phyloP scores from a whole-genome alignment of 176 grass and related monocot genomes.

The Bonia amplexicaulis region DNA sequence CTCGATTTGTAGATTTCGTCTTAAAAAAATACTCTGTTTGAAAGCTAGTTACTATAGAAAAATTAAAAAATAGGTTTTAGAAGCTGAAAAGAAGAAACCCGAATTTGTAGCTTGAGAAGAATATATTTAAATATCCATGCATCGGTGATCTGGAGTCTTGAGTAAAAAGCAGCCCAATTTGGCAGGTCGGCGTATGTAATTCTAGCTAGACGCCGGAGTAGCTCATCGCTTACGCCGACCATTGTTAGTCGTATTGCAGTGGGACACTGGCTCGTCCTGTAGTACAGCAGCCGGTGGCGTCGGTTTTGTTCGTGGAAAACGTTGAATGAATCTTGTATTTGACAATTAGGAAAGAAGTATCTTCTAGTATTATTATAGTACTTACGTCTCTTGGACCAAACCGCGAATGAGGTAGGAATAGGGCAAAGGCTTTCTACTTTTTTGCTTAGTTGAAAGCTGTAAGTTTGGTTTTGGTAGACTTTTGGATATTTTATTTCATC shows the following conservation, averaged over 20 bases:
- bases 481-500: neutral
- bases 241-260: neutral
- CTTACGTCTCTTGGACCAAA: neutral
- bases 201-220: neutral
- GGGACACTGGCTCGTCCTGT: neutral
- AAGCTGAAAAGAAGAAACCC: too few relatives aligned
- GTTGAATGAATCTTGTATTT: neutral
- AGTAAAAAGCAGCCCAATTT: neutral
- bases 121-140: neutral
- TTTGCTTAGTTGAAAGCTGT: neutral
- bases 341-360: neutral
- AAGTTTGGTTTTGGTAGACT: neutral
- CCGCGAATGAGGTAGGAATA: neutral
- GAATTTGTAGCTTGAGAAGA: too few relatives aligned
- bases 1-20: too few relatives aligned
- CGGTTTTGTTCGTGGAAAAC: slow-evolving; percentile 12
- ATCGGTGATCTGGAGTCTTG: neutral
- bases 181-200: neutral
- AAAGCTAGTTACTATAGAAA: too few relatives aligned
- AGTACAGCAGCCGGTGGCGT: neutral
- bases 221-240: neutral
- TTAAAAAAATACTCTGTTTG: too few relatives aligned
- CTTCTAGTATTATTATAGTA: neutral
- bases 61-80: too few relatives aligned
- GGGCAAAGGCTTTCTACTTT: neutral